phyloP scores from a whole-genome alignment of 345 rosid species.

The Eucalyptus cloeziana region DNA sequence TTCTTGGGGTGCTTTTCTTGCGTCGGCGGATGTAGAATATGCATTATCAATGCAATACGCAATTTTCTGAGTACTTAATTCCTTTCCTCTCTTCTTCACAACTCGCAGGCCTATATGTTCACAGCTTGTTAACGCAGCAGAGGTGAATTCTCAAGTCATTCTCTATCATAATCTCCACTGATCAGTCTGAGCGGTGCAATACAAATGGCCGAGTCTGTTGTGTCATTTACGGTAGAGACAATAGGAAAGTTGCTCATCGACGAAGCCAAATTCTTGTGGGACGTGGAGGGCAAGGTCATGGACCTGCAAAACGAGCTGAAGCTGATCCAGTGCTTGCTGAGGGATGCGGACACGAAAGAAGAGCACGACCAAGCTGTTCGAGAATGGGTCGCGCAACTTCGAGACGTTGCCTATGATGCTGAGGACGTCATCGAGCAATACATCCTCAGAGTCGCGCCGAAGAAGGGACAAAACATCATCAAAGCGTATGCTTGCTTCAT shows the following conservation, averaged over 20 bases:
- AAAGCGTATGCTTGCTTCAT: background rate
- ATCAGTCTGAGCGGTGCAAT: no score
- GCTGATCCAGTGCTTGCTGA: background rate
- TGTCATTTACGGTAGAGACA: background rate
- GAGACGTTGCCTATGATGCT: background rate
- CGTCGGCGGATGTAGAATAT: background rate
- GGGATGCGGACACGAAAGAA: background rate
- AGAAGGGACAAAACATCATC: background rate
- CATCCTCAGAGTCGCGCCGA: background rate
- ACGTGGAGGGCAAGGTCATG: background rate
- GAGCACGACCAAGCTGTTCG: background rate
- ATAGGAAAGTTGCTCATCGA: background rate
- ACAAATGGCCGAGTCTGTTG: slow-evolving; percentile 7
- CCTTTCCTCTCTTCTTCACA: no score
- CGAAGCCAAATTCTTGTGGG: background rate
- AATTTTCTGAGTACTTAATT: no score
- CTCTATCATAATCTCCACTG: background rate
- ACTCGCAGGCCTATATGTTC: background rate
- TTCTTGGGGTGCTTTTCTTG: background rate
- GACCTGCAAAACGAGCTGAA: background rate
- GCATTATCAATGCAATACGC: background rate
- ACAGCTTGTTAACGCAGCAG: background rate
- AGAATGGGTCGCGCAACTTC: background rate
- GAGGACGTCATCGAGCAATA: slow-evolving; percentile 1
- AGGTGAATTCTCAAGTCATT: background rate